phyloP scores from a whole-genome alignment of 2,329 filamentous ascomycete genomes.

The Didymella sp. region DNA sequence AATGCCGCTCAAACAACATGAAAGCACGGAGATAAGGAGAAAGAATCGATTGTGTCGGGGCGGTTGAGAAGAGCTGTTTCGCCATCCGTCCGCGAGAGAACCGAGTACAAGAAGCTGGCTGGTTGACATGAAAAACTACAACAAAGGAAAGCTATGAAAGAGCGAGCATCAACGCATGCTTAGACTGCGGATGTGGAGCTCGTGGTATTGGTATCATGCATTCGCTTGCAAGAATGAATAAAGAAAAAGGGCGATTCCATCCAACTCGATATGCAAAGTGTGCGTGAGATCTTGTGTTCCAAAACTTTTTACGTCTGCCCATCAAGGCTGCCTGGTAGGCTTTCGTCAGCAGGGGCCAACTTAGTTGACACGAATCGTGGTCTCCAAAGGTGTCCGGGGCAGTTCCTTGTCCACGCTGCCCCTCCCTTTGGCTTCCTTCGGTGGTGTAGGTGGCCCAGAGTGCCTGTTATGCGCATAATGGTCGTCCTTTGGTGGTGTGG shows the following conservation, averaged over 20 bases:
- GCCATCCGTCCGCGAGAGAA: slow-evolving; percentile 8
- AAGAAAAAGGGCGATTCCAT: slow-evolving; percentile 2
- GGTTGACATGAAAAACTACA: not conserved
- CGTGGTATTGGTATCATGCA: slow-evolving; percentile 22
- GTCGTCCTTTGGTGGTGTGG: slow-evolving; percentile 43
- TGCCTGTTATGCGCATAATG: slow-evolving; percentile 27
- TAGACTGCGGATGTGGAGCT: not conserved
- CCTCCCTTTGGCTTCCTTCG: slow-evolving; percentile 46
- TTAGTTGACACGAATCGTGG: slow-evolving; percentile 43
- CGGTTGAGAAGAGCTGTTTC: slow-evolving; percentile 8
- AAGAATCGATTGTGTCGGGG: not conserved
- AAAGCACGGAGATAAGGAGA: not conserved
- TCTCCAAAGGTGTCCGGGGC: slow-evolving; percentile 45
- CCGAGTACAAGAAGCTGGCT: slow-evolving; percentile 2
- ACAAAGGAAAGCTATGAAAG: slow-evolving; percentile 5
- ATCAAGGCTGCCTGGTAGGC: not conserved
- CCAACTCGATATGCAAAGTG: slow-evolving; percentile 18
- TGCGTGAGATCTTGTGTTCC: slow-evolving; percentile 11
- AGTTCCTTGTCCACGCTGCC: slow-evolving; percentile 46
- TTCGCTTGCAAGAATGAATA: slow-evolving; percentile 21
- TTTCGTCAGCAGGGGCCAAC: not conserved
- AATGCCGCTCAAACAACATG: slow-evolving; percentile 9
- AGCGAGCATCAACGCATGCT: not conserved
- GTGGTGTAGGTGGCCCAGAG: slow-evolving; percentile 49
- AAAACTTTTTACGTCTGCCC: slow-evolving; percentile 7